phyloP scores from a whole-genome alignment of 2,329 filamentous ascomycete species.

The Scedosporium apiospermum region DNA sequence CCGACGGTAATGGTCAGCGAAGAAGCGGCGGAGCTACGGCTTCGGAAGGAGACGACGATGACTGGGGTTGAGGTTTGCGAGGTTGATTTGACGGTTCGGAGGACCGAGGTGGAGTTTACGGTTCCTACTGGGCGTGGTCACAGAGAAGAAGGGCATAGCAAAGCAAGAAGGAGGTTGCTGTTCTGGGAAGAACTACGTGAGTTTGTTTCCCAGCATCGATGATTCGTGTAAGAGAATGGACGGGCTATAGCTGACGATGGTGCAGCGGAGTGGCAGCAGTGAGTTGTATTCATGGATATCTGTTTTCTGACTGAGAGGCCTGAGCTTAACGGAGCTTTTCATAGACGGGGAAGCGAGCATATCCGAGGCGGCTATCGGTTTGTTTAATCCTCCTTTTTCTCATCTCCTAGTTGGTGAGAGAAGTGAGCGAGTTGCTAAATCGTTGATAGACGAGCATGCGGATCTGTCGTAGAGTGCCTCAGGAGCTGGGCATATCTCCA shows the following conservation, averaged over 20 bases:
- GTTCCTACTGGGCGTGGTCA: neutral
- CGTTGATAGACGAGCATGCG: neutral
- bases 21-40: neutral
- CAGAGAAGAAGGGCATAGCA: neutral
- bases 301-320: too few relatives aligned
- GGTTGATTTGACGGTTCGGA: neutral
- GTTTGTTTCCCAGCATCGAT: neutral
- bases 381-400: neutral
- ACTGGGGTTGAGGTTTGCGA: neutral
- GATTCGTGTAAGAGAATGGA: neutral
- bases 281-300: neutral
- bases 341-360: neutral
- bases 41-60: neutral
- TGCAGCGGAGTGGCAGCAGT: neutral
- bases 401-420: neutral
- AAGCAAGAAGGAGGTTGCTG: neutral
- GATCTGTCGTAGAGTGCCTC: conserved; percentile 12
- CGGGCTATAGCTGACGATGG: neutral
- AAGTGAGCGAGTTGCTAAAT: neutral
- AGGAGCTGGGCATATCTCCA: conserved; percentile 17
- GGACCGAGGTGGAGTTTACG: neutral
- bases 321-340: neutral
- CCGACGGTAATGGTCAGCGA: neutral
- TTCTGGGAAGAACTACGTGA: neutral
- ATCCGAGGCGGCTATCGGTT: neutral